Evolutionary conservation across 441 rosid genomes (phyloP), one percentile per base, ranked within the genome.

Genomic region (Brassica balearica): DNA sequence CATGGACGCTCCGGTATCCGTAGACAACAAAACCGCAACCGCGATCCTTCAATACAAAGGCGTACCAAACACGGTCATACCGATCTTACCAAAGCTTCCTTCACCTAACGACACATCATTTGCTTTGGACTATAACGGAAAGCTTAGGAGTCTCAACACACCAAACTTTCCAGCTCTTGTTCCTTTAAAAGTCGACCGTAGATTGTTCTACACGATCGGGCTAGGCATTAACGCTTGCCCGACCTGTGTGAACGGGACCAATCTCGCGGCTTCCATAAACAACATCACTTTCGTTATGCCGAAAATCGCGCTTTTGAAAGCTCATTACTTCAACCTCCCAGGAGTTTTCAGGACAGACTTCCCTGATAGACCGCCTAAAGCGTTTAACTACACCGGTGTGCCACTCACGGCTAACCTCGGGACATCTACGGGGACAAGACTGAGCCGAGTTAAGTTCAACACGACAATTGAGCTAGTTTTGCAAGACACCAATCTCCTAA

Each of bases 91-190:
- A 46, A 46, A 46, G 15, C 53, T 46, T 46, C 53, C 53, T 0
- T 46, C 53, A 46, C 53, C 53, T 46, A 46, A 46, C 53, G 53
- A 46, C 53, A 46, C 53, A 46, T 46, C 53, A 46, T 46, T 46
- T 46, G 53, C 53, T 46, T 46, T 46, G 53, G 53, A 46, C 53
- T 46, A 46, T 46, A 46, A 46, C 53, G 15, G 15, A 46, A 46
- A 46, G 53, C 53, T 46, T 12, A 46, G 53, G 53, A 46, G 53
- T 46, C 53, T 46, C 53, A 46, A 46, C 53, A 46, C 53, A 46
- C 53, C 53, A 12, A 46, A 46, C 53, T 46, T 46, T 12, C 53
- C 53, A 12, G 53, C 53, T 46, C 53, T 46, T 46, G 53, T 46
- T 12, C 53, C 53, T 46, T 46, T 46, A 46, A 46, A 46, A 46